A percentile compares a stretch with the other conserved stretches of the same genome.
These are phyloP conservation scores for Corchorus capsularis DNA, from an alignment of 345 rosid species.

Conservation along the genomic window DNA sequence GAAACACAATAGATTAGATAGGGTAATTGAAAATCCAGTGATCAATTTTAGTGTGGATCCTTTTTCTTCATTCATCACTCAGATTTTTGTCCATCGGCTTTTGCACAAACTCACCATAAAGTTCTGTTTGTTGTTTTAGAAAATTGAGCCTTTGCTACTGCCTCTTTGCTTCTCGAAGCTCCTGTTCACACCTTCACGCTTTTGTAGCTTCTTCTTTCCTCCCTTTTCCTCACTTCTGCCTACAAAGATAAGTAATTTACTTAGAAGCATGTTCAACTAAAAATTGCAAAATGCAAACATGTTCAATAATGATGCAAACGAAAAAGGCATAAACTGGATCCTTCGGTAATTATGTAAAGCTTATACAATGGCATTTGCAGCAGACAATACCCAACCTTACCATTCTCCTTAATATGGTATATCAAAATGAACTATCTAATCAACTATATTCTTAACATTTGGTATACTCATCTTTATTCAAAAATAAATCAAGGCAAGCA, in stretches of 20 bases:
- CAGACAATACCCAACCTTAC: not conserved
- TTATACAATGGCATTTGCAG: not conserved
- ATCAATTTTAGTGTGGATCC: no score
- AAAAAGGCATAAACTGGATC: not conserved
- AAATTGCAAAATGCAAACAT: no score
- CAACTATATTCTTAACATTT: not conserved
- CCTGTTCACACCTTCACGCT: constrained; percentile 96
- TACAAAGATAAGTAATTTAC: constrained; percentile 38
- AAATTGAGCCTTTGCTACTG: constrained; percentile 98
- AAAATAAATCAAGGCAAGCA: not conserved
- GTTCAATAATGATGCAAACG: no score
- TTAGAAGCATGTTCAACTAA: constrained; percentile 24
- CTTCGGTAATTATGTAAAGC: not conserved
- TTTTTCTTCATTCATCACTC: no score
- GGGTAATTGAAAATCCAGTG: no score
- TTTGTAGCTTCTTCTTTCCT: constrained; percentile 98
- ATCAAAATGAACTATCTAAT: constrained; percentile 4
- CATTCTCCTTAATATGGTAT: constrained; percentile 1
- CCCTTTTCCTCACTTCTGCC: constrained; percentile 97
- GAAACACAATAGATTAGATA: no score
- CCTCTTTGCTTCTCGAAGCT: constrained; percentile 90
- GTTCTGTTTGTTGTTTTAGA: constrained; percentile 95
- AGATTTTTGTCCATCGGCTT: no score
- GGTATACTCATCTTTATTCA: not conserved
- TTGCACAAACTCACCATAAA: constrained; percentile 98